Evolutionary conservation across 257 asterid species (phyloP).

Genomic region (Petunia axillaris): DNA sequence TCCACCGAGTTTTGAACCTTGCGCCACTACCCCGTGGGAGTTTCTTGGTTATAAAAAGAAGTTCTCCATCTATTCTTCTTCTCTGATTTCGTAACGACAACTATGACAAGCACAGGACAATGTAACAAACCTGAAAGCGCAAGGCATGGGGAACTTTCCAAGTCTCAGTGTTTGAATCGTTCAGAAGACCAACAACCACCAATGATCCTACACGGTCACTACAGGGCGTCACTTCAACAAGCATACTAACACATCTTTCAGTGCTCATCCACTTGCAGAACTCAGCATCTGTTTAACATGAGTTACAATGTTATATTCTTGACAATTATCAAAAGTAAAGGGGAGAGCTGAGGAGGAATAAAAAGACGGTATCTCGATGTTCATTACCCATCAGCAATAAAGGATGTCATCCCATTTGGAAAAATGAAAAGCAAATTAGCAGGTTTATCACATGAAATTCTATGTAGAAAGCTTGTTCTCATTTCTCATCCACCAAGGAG

Average conservation of each 20-base stretch:
- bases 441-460: slow-evolving; percentile 10
- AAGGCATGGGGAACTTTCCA: slow-evolving; percentile 58
- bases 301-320: slow-evolving; percentile 17
- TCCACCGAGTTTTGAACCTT: too few species aligned
- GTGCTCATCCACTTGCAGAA: slow-evolving; percentile 72
- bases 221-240: slow-evolving; percentile 57
- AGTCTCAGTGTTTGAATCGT: slow-evolving; percentile 43
- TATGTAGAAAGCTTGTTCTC: background rate
- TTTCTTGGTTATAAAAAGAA: too few species aligned
- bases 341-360: background rate
- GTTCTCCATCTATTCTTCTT: slow-evolving; percentile 2
- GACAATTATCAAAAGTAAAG: background rate
- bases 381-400: background rate
- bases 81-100: slow-evolving; percentile 17
- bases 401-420: background rate
- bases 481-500: slow-evolving; percentile 11
- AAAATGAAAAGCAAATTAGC: background rate
- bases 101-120: slow-evolving; percentile 16
- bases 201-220: slow-evolving; percentile 80
- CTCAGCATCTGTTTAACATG: slow-evolving; percentile 47
- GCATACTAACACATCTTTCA: slow-evolving; percentile 57
- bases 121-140: slow-evolving; percentile 63
- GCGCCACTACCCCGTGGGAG: too few species aligned
- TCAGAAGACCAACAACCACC: slow-evolving; percentile 68
- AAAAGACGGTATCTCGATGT: background rate